phyloP scores from a whole-genome alignment of 331 rosid species.

The Dryas integrifolia region DNA sequence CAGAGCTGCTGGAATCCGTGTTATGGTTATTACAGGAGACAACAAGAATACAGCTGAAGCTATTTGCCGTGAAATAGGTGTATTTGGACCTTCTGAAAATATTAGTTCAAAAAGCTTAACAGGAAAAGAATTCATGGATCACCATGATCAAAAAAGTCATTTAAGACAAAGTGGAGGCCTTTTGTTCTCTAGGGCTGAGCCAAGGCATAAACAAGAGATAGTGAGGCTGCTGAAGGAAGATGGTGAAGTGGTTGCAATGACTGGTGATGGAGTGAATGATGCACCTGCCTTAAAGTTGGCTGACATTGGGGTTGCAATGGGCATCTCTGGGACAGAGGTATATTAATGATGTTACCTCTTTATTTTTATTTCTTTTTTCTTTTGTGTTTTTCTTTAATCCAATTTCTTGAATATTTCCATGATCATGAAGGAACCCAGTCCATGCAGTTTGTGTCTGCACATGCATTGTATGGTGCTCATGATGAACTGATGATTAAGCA shows the following conservation, averaged over 20 bases:
- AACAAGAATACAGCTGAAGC: constrained; percentile 90
- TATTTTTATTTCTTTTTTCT: neutral
- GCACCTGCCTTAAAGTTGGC: constrained; percentile 95
- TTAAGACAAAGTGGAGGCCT: constrained; percentile 64
- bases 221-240: constrained; percentile 82
- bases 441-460: neutral
- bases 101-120: constrained; percentile 59
- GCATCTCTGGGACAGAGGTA: constrained; percentile 96
- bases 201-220: constrained; percentile 62
- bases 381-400: neutral
- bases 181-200: constrained; percentile 90
- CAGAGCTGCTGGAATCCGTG: constrained; percentile 86
- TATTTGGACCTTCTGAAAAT: constrained; percentile 59
- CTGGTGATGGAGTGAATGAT: constrained; percentile 96
- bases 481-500: neutral
- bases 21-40: constrained; percentile 87
- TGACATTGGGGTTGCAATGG: constrained; percentile 94
- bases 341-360: neutral
- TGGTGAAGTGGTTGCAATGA: constrained; percentile 91
- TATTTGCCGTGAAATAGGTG: constrained; percentile 82
- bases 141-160: constrained; percentile 43
- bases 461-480: neutral
- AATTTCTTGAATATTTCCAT: neutral
- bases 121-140: constrained; percentile 66
- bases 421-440: neutral